Base-by-base conservation (phyloP, 305 asterid genomes). In the Fraxinus latifolia region DNA sequence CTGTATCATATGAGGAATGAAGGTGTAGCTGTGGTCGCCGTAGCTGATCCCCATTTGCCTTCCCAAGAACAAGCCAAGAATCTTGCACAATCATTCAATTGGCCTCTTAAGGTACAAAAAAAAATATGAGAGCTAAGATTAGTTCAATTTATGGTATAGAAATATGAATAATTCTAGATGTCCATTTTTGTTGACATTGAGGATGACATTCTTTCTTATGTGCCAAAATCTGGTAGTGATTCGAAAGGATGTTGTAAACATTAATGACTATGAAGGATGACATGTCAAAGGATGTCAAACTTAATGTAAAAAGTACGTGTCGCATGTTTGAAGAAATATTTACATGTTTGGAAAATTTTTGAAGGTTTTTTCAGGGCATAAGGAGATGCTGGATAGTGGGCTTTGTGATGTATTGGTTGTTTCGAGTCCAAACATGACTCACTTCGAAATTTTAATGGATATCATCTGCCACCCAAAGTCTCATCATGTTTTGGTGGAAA, bases 371-470 rank as follows among this genome's bases (percentile, higher is more conserved):
- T 81, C 90, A 76, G 88, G 90, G 87, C 98, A 96, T 78, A 90
- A 87, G 82, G 90, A 92, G 91, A 83, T 96, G 76, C 83, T 96
- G 90, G 91, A 89, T 32, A 87, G 95, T 86, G 95, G 93, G 75
- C 31, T 90, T 27, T 96, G 99, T 79, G 97, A 96, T 85, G 97
- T 90, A 4, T 84, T 96, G 85, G 89, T 94, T 47, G 91, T 96
- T 55, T 91, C 98, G 1, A 80, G 97, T 80, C 98, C 99, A 27
- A 94, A 96, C 90, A 96, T 93, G 98, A 94, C 98, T 80, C 99
- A 96, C 81, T 93, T 77, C 81, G 94, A 94, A 79, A 96, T 96
- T 81, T 83, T 96, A 84, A 90, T 96, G 97, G 99, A 93, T 84
- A 90, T 94, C 74, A 85, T 96, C 78, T 80, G 60, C 78, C 87